Base-by-base conservation (phyloP, 1,139 yeast species). In the Neolecta irregularis region DNA sequence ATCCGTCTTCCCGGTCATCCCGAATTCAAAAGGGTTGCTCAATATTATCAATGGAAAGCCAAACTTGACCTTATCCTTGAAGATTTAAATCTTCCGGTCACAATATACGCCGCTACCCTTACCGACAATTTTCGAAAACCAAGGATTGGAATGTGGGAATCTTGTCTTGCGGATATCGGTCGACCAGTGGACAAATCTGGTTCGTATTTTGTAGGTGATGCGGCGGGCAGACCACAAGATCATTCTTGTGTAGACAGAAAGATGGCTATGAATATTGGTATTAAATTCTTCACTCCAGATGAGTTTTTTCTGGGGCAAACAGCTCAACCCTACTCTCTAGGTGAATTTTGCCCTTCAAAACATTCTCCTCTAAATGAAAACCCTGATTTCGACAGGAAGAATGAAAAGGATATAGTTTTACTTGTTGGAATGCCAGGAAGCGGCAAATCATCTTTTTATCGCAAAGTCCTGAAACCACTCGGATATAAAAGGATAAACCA, bases 161-260 rank as follows among this genome's bases (percentile, higher is more conserved):
- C n/a, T n/a, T n/a, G n/a, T n/a, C n/a, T n/a, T n/a, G n/a, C n/a
- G 9, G 16, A 9, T 20, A 24, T 45, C 34, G 2, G 30, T 39
- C 24, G 40, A 41, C 15, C 72, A 2, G n/a, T n/a, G n/a, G 67
- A 67, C 40, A 38, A 54, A 30, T 59, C 55, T 1, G 46, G 57
- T 19, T 69, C 79, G 37, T 67, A 75, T 44, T 88, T 57, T 51
- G 85, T 85, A n/a, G 98, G 98, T 4, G 98, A 88, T 58, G 96
- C 96, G 0, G 96, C 95, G 5, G 98, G 96, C 0, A 61, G 96
- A 36, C 49, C 53, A 1, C 53, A 22, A 15, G 39, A 32, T 15
- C 75, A 74, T 52, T 77, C 85, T 62, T 85, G 79, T 47, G 67
- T 79, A 37, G 96, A 85, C 52, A 55, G 54, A 44, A 49, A 43